Evolutionary conservation across 805 yeast genomes (phyloP).

Genomic region (Sporopachydermia lactativora): DNA sequence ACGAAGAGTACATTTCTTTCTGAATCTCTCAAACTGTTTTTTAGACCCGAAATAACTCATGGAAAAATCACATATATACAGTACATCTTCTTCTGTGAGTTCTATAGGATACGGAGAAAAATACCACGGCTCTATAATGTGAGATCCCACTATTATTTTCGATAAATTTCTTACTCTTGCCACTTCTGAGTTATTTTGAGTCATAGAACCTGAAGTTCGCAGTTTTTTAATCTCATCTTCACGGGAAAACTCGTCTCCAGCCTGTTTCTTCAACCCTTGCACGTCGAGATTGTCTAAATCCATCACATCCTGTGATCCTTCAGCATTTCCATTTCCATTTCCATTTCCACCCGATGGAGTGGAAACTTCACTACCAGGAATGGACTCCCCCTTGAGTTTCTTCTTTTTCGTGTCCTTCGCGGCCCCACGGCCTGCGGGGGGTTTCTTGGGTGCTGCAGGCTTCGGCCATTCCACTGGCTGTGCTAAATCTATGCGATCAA

Average conservation of each 20-base stretch:
- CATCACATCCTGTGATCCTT: conserved; percentile 45
- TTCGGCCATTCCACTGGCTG: conserved; percentile 61
- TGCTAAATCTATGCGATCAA: conserved; percentile 57
- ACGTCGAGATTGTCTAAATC: conserved; percentile 77
- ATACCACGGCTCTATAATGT: conserved; percentile 96
- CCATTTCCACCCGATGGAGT: conserved; percentile 8
- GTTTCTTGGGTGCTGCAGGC: conserved; percentile 33
- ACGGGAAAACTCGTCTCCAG: conserved; percentile 60
- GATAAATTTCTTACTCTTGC: conserved; percentile 80
- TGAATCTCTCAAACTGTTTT: conserved; percentile 85
- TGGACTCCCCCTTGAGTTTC: conserved; percentile 10
- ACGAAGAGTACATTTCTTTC: conserved; percentile 73
- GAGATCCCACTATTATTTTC: conserved; percentile 73
- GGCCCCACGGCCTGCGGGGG: conserved; percentile 12
- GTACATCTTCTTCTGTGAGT: conserved; percentile 78
- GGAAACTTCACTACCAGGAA: conserved; percentile 19
- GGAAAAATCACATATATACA: conserved; percentile 87
- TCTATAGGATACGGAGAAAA: conserved; percentile 96
- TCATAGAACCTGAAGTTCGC: conserved; percentile 95
- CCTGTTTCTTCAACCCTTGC: conserved; percentile 51
- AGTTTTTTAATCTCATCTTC: conserved; percentile 89
- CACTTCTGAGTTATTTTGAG: conserved; percentile 74
- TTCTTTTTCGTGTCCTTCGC: conserved; percentile 7
- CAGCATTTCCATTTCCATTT: conserved; percentile 10
- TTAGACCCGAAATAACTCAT: conserved; percentile 76